Evolutionary conservation across 306 rosid species (phyloP).

Genomic region (Quercus mongolica): DNA sequence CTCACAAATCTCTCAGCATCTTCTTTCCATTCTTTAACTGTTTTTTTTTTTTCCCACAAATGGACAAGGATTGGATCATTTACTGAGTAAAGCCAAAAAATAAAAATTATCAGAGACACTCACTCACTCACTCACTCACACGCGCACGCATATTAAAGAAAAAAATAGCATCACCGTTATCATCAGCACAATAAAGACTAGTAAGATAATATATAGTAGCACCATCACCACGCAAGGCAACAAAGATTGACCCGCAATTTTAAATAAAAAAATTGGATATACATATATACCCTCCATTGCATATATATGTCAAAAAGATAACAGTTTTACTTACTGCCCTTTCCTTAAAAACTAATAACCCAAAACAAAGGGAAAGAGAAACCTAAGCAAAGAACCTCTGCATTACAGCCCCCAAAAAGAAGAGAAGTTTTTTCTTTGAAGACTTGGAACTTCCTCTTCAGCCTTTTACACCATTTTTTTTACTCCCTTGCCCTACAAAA

Average conservation of each 20-base stretch:
- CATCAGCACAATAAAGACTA: neutral
- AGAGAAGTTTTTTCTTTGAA: slow-evolving; percentile 31
- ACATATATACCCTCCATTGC: slow-evolving; percentile 46
- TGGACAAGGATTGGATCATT: neutral
- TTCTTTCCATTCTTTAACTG: neutral
- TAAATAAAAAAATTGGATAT: slow-evolving; percentile 24
- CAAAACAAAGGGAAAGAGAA: neutral
- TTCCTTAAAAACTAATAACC: slow-evolving; percentile 23
- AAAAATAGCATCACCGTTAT: neutral
- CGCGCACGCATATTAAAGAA: neutral
- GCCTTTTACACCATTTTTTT: neutral
- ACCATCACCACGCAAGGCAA: slow-evolving; percentile 12
- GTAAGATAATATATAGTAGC: neutral
- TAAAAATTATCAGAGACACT: neutral
- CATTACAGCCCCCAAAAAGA: slow-evolving; percentile 42
- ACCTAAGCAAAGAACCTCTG: slow-evolving; percentile 25
- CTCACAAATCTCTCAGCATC: slow-evolving; percentile 1
- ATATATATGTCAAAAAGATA: slow-evolving; percentile 42
- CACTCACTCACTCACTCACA: neutral
- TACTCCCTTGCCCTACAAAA: neutral
- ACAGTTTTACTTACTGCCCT: slow-evolving; percentile 34
- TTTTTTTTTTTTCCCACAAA: neutral
- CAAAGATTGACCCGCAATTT: slow-evolving; percentile 19
- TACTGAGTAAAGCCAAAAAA: neutral
- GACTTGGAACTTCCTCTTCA: slow-evolving; percentile 29